Percentiles rank a stretch among this genome's conserved stretches.
phyloP scores from a whole-genome alignment of 1,139 yeast genomes.

The Debaryomyces nepalensis region DNA sequence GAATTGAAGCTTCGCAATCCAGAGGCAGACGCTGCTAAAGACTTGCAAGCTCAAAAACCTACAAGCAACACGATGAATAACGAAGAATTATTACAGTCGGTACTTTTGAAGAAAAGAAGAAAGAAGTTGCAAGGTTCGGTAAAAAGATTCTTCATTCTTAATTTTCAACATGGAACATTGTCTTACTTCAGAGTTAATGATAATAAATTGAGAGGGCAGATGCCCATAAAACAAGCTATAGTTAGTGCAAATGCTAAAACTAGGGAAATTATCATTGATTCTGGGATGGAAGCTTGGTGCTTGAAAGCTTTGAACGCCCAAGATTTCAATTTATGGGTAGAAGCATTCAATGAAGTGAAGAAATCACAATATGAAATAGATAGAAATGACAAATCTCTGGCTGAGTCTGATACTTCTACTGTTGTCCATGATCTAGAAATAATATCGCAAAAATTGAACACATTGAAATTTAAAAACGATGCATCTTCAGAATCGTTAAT shows the following conservation, averaged over 20 bases:
- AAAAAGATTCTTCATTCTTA: conserved; percentile 81
- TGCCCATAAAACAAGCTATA: conserved; percentile 82
- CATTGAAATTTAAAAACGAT: conserved; percentile 23
- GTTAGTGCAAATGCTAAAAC: conserved; percentile 76
- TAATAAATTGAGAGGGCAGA: conserved; percentile 82
- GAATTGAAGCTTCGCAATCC: conserved; percentile 8
- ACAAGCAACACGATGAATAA: conserved; percentile 38
- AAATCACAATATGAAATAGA: conserved; percentile 18
- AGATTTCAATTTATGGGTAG: conserved; percentile 83
- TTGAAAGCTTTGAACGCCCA: conserved; percentile 66
- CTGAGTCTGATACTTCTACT: conserved; percentile 15
- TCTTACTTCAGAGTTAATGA: conserved; percentile 77
- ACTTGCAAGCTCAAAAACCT: conserved; percentile 1
- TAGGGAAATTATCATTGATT: conserved; percentile 78
- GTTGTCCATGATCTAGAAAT: conserved; percentile 22
- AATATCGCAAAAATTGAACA: conserved; percentile 28
- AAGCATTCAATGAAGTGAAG: conserved; percentile 65
- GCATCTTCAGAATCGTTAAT: conserved; percentile 18
- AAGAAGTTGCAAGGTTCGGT: conserved; percentile 82
- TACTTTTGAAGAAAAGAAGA: conserved; percentile 73
- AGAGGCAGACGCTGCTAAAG: not conserved
- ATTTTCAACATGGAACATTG: conserved; percentile 79
- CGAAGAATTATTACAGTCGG: conserved; percentile 74
- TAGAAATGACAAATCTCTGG: conserved; percentile 11
- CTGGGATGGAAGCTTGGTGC: conserved; percentile 96